Percentiles rank a stretch among this genome's conserved stretches.
phyloP scores from a whole-genome alignment of 257 asterid species.

The Lantana camara region DNA sequence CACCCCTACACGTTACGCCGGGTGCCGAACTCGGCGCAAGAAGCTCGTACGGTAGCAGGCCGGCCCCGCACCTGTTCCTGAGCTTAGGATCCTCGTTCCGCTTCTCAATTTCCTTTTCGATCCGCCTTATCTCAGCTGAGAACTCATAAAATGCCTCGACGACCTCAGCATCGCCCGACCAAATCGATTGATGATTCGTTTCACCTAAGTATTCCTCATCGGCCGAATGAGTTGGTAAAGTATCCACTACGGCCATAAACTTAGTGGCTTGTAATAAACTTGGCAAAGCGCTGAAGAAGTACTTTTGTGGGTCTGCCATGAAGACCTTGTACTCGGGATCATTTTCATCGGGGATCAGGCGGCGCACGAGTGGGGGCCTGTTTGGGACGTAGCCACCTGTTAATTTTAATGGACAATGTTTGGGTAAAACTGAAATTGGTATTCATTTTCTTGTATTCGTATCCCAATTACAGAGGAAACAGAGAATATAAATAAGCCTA shows the following conservation, averaged over 20 bases:
- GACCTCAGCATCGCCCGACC: slow-evolving; percentile 77
- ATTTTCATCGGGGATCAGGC: slow-evolving; percentile 69
- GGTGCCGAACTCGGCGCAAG: slow-evolving; percentile 87
- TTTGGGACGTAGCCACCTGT: slow-evolving; percentile 77
- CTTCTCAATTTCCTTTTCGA: slow-evolving; percentile 83
- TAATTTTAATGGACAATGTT: no score
- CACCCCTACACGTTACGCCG: slow-evolving; percentile 96
- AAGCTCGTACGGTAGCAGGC: slow-evolving; percentile 91
- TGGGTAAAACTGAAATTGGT: no score
- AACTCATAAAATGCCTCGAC: slow-evolving; percentile 70
- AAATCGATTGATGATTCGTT: slow-evolving; percentile 72
- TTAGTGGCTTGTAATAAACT: slow-evolving; percentile 89
- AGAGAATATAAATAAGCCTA: no score
- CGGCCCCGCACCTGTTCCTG: slow-evolving; percentile 88
- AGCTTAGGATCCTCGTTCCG: slow-evolving; percentile 50
- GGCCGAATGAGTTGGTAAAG: slow-evolving; percentile 83
- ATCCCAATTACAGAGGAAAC: no score
- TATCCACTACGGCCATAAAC: slow-evolving; percentile 95
- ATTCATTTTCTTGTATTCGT: no score
- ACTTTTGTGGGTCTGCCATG: slow-evolving; percentile 74
- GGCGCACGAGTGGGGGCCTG: slow-evolving; percentile 89
- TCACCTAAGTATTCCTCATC: slow-evolving; percentile 95
- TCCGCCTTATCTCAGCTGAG: slow-evolving; percentile 53
- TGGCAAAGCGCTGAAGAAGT: slow-evolving; percentile 75
- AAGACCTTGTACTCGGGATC: slow-evolving; percentile 74